Evolutionary conservation across 2,329 filamentous ascomycete genomes (phyloP).

Genomic region (Botrytis deweyae): DNA sequence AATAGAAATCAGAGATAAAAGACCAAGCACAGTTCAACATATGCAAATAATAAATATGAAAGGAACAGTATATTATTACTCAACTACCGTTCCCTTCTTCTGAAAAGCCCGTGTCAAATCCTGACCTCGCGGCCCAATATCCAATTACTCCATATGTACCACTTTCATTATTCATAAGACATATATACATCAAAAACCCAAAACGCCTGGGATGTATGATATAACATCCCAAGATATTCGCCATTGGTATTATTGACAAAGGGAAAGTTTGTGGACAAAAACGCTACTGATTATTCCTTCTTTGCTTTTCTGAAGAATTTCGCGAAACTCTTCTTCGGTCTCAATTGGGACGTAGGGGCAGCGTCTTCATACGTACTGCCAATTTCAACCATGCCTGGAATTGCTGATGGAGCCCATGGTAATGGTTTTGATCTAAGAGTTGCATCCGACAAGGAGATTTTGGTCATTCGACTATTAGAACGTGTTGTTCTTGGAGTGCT

Average conservation of each 20-base stretch:
- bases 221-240: not conserved
- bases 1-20: not conserved
- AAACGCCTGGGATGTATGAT: not conserved
- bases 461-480: conserved; percentile 5
- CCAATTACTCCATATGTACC: not conserved
- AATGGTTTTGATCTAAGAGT: conserved; percentile 17
- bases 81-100: no score
- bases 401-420: conserved; percentile 17
- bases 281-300: not conserved
- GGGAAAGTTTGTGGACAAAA: not conserved
- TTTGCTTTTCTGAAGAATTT: conserved; percentile 12
- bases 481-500: not conserved
- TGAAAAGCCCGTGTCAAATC: not conserved
- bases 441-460: conserved; percentile 11
- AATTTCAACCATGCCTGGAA: conserved; percentile 19
- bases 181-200: not conserved
- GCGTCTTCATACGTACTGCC: not conserved
- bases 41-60: not conserved
- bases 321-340: conserved; percentile 14
- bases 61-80: not conserved
- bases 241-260: not conserved
- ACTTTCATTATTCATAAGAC: not conserved
- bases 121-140: not conserved
- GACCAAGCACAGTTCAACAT: no score
- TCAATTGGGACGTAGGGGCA: not conserved